Base-by-base conservation (phyloP, 352 stramenopile species). In the Thraustochytrium striatum region DNA sequence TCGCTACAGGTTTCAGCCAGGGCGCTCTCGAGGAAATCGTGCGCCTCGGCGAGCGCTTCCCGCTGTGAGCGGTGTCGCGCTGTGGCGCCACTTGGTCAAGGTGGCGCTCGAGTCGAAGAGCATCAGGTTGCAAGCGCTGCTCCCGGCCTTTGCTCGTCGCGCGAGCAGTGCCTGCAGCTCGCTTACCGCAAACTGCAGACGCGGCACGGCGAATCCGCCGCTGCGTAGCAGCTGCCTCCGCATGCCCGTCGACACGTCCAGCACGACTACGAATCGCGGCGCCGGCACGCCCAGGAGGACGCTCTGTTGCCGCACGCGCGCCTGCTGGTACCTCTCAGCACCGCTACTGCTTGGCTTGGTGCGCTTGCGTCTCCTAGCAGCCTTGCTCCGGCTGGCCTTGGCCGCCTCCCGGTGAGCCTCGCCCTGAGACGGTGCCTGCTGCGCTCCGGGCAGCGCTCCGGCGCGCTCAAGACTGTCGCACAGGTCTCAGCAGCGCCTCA, bases 241-340 rank as follows among this genome's bases (percentile, higher is more conserved):
- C 65, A 75, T 75, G 21, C 44, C 65, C 39, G 44, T 30, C 25
- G 65, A 75, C 13, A 75, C 5, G 25, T 75, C 65, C 5, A 75
- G 19, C 21, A 75, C 21, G n/a, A 75, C 43, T 21, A 75, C 52
- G 36, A 75, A 75, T 8, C n/a, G n/a, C n/a, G n/a, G n/a, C n/a
- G n/a, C n/a, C n/a, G n/a, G n/a, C n/a, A n/a, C n/a, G n/a, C n/a
- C n/a, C n/a, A n/a, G n/a, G n/a, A n/a, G n/a, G n/a, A n/a, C n/a
- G n/a, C n/a, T n/a, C n/a, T n/a, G n/a, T n/a, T n/a, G n/a, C n/a
- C n/a, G n/a, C n/a, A n/a, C n/a, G n/a, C n/a, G n/a, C 3, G 32
- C 16, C n/a, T n/a, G n/a, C n/a, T n/a, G n/a, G n/a, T n/a, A n/a
- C n/a, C n/a, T n/a, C n/a, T 72, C 38, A 41, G 5, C 5, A 30